Percentiles rank a stretch among this genome's conserved stretches.
Conservation (phyloP, 225 moss, liverwort and hornwort species). For the Marchantia polymorpha region DNA sequence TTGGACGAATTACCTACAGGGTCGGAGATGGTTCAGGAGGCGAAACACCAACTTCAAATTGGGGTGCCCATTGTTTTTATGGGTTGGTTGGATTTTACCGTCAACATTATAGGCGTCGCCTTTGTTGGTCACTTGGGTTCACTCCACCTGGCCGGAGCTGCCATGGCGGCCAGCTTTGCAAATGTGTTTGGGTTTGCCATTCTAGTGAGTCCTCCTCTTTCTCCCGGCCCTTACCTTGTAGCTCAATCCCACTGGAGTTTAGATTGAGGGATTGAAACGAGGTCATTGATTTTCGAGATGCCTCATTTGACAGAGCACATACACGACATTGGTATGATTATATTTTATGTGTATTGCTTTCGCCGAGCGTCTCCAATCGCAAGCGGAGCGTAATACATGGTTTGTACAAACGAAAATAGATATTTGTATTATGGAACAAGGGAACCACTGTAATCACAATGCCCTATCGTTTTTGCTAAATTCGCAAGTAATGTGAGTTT, state of each 20-base stretch:
- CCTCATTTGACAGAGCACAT: background rate
- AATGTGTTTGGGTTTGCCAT: conserved; percentile 51
- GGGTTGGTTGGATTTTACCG: conserved; percentile 39
- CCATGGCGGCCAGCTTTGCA: conserved; percentile 52
- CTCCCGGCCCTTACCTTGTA: background rate
- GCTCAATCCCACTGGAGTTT: background rate
- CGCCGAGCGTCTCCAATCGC: too few relatives aligned
- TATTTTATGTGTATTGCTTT: too few relatives aligned
- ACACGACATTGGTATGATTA: too few relatives aligned
- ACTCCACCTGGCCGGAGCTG: conserved; percentile 43
- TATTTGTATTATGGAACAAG: too few relatives aligned
- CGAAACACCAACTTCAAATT: conserved; percentile 33
- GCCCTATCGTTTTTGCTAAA: background rate
- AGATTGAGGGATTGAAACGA: background rate
- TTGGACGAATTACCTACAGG: conserved; percentile 19
- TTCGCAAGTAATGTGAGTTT: background rate
- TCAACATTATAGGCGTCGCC: conserved; percentile 36
- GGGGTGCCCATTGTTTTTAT: conserved; percentile 41
- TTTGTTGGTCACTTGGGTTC: conserved; percentile 52
- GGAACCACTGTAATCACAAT: too few relatives aligned
- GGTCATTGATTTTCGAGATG: background rate
- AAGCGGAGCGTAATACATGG: too few relatives aligned
- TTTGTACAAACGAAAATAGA: too few relatives aligned
- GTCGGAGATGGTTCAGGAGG: conserved; percentile 23
- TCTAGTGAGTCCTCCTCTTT: conserved; percentile 31